phyloP scores from a whole-genome alignment of 2,329 filamentous ascomycete species.

The Neodidymelliopsis sp. region DNA sequence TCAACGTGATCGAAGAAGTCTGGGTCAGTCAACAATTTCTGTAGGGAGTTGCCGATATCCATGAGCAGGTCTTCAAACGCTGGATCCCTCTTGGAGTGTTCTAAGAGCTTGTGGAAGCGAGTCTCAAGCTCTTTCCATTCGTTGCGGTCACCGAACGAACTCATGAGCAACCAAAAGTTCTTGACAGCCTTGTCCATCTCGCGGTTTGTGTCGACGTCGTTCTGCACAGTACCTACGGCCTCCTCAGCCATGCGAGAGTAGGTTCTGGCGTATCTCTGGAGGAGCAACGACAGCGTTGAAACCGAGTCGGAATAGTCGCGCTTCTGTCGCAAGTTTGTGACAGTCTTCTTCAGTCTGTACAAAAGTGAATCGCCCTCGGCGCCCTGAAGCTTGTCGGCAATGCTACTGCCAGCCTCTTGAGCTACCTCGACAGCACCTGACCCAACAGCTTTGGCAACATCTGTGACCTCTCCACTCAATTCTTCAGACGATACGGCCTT shows the following conservation, averaged over 20 bases:
- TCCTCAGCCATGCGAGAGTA: slow-evolving; percentile 79
- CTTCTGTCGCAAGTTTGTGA: slow-evolving; percentile 76
- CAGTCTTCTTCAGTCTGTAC: slow-evolving; percentile 76
- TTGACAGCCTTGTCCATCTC: slow-evolving; percentile 77
- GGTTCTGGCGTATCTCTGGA: slow-evolving; percentile 78
- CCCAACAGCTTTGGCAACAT: slow-evolving; percentile 56
- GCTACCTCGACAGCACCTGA: slow-evolving; percentile 56
- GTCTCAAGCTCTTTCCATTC: slow-evolving; percentile 79
- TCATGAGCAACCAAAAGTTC: slow-evolving; percentile 82
- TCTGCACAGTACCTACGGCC: slow-evolving; percentile 69
- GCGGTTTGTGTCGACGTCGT: slow-evolving; percentile 75
- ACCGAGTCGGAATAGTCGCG: slow-evolving; percentile 88
- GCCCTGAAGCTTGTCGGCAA: slow-evolving; percentile 75
- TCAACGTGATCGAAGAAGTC: slow-evolving; percentile 82
- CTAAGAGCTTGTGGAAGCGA: slow-evolving; percentile 73
- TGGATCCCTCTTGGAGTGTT: slow-evolving; percentile 77
- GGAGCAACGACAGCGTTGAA: slow-evolving; percentile 75
- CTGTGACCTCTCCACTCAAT: slow-evolving; percentile 59
- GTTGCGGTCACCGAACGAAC: slow-evolving; percentile 76
- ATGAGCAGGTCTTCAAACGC: slow-evolving; percentile 81
- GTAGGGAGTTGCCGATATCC: slow-evolving; percentile 75
- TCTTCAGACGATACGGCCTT: slow-evolving; percentile 66
- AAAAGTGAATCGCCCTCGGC: slow-evolving; percentile 77
- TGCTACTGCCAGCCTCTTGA: slow-evolving; percentile 71
- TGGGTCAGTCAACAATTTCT: slow-evolving; percentile 84